These are phyloP conservation scores for Miscanthus lutarioriparius DNA, from an alignment of 176 grass and related monocot species.

Conservation along the genomic window DNA sequence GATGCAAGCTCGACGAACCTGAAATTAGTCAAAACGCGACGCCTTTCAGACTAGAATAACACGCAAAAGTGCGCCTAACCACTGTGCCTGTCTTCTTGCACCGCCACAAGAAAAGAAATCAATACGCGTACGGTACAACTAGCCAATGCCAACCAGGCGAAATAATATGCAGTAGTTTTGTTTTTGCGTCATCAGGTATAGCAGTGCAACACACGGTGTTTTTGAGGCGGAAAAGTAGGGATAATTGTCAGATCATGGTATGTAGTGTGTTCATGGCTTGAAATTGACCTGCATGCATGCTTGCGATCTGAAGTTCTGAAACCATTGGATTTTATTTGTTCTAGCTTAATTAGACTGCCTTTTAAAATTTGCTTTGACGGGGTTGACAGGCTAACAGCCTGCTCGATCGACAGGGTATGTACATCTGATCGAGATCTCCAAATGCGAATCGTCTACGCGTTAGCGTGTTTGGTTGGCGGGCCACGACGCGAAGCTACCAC, in stretches of 20 bases:
- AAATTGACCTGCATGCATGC: neutral
- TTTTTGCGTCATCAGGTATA: neutral
- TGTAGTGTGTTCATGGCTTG: neutral
- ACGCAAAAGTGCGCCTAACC: neutral
- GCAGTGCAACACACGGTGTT: neutral
- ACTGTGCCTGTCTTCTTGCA: neutral
- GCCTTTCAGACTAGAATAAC: slow-evolving; percentile 12
- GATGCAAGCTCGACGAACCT: neutral
- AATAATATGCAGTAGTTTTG: neutral
- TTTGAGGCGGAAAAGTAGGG: neutral
- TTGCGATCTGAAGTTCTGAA: neutral
- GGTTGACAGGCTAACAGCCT: neutral
- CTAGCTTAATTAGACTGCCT: neutral
- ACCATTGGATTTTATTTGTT: neutral
- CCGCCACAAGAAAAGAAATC: slow-evolving; percentile 32
- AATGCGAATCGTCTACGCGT: neutral
- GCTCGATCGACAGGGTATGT: neutral
- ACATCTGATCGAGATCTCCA: neutral
- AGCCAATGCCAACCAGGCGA: neutral
- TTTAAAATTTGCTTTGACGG: neutral
- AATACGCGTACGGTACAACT: neutral
- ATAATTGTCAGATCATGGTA: neutral
- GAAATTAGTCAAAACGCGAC: slow-evolving; percentile 13
- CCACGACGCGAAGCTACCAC: neutral
- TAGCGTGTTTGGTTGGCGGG: neutral